phyloP scores from a whole-genome alignment of 768 basidiomycete species.

The Lactarius sanguifluus region DNA sequence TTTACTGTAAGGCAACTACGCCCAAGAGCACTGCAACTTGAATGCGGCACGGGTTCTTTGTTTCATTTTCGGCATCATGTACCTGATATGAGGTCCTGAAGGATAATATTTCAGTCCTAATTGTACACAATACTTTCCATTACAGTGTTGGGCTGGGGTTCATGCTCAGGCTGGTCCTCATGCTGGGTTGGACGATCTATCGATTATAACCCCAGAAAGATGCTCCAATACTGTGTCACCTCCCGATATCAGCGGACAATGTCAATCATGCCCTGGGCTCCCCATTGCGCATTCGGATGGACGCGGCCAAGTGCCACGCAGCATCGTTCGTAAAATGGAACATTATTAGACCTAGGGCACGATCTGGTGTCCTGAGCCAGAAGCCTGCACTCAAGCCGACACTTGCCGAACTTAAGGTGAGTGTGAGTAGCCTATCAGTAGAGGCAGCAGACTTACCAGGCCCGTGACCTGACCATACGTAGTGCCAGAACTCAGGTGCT shows the following conservation, averaged over 20 bases:
- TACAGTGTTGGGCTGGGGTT: not conserved
- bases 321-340: not conserved
- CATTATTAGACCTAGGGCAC: not conserved
- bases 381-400: not conserved
- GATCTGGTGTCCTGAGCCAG: not conserved
- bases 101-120: not conserved
- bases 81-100: not conserved
- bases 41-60: not conserved
- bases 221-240: not conserved
- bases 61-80: not conserved
- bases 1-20: not conserved
- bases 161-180: not conserved
- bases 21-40: no score
- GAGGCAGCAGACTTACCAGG: not conserved
- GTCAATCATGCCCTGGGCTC: not conserved
- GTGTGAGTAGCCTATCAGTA: not conserved
- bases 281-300: not conserved
- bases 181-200: not conserved
- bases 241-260: not conserved
- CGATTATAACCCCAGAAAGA: not conserved
- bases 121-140: no score
- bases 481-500: not conserved
- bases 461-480: not conserved
- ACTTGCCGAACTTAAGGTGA: not conserved
- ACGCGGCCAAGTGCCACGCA: not conserved